Conservation (phyloP, 78 protist species). For the Dictyostelium brefeldianum region DNA sequence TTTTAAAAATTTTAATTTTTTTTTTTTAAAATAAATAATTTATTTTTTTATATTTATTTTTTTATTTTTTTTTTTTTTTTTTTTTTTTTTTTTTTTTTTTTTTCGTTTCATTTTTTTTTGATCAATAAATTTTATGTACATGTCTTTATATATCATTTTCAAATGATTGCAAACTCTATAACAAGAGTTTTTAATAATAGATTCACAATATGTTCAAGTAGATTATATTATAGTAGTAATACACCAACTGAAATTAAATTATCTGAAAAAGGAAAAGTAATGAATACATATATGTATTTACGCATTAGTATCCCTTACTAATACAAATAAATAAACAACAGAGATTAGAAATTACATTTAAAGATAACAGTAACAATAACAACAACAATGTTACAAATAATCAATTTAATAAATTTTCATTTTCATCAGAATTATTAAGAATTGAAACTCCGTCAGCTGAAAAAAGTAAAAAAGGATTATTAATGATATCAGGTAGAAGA, state of each 20-base stretch:
- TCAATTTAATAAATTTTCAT: slow-evolving; percentile 10
- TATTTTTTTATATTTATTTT: too few species aligned
- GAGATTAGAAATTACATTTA: slow-evolving; percentile 11
- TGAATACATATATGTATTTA: not conserved
- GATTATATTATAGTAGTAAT: too few species aligned
- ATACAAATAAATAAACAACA: not conserved
- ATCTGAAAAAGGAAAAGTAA: slow-evolving; percentile 34
- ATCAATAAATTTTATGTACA: not conserved
- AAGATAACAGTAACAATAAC: not conserved
- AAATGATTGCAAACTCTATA: slow-evolving; percentile 2
- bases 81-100: not conserved
- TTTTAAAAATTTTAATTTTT: too few species aligned
- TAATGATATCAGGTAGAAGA: slow-evolving; percentile 50
- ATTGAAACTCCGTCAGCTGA: slow-evolving; percentile 51
- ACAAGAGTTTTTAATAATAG: not conserved
- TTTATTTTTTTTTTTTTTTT: too few species aligned
- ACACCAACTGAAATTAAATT: slow-evolving; percentile 30
- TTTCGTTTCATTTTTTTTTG: not conserved
- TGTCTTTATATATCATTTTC: not conserved
- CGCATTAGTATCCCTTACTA: not conserved
- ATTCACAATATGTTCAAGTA: too few species aligned
- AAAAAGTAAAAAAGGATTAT: not conserved
- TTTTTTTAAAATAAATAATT: too few species aligned
- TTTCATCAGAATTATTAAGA: slow-evolving; percentile 44
- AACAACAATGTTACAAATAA: not conserved